These are phyloP conservation scores for Pichia occidentalis DNA, from an alignment of 805 yeast genomes.

Conservation along the genomic window DNA sequence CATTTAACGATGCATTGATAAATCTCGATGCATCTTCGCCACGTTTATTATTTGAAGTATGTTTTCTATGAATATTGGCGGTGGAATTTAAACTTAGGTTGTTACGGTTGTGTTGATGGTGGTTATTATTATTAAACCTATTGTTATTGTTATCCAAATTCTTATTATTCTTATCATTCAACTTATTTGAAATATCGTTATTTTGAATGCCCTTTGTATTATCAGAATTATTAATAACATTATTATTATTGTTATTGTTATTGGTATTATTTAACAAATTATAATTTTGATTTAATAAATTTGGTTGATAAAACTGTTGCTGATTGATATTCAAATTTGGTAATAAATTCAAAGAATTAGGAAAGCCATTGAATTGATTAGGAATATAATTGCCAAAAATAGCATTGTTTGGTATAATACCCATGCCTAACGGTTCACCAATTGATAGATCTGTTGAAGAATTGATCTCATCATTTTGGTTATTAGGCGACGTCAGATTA, in stretches of 20 bases:
- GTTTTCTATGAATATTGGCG: conserved; percentile 31
- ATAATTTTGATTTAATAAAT: conserved; percentile 4
- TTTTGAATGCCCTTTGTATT: not conserved
- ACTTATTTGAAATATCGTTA: not conserved
- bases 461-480: too few relatives aligned
- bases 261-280: not conserved
- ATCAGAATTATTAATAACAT: not conserved
- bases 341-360: conserved; percentile 2
- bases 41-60: conserved; percentile 29
- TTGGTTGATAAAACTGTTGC: not conserved
- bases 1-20: conserved; percentile 58
- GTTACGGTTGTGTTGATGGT: conserved; percentile 2
- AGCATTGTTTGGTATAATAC: conserved; percentile 13
- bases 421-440: conserved; percentile 28
- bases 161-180: conserved; percentile 2
- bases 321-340: conserved; percentile 1
- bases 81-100: conserved; percentile 25
- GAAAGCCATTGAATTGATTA: conserved; percentile 9
- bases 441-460: too few relatives aligned
- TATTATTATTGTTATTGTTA: conserved; percentile 5
- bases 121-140: not conserved
- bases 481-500: conserved; percentile 19
- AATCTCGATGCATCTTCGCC: conserved; percentile 70
- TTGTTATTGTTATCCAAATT: conserved; percentile 1
- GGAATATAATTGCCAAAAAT: conserved; percentile 8